Percentiles rank a stretch among this genome's conserved stretches.
These are phyloP conservation scores for Fusarium devonianum DNA, from an alignment of 2,329 filamentous ascomycete species.

Conservation along the genomic window DNA sequence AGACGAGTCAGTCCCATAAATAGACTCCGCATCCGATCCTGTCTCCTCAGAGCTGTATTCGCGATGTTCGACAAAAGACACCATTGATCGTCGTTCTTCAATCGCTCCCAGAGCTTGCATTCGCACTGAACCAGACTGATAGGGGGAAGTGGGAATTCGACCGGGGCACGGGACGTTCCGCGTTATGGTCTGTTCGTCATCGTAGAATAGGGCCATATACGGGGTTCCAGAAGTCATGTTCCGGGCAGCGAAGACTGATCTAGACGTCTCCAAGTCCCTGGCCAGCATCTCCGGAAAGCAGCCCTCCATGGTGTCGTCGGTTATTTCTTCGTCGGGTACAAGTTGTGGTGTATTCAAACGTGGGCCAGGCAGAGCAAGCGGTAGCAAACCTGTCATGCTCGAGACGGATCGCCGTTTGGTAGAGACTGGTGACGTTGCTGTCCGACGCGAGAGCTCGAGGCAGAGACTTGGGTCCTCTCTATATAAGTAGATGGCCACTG, in stretches of 20 bases:
- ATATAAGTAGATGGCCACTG: slow-evolving; percentile 38
- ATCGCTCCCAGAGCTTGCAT: slow-evolving; percentile 47
- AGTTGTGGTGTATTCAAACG: slow-evolving; percentile 35
- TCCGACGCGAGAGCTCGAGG: slow-evolving; percentile 14
- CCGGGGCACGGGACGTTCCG: slow-evolving; percentile 25
- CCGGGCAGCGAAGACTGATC: slow-evolving; percentile 56
- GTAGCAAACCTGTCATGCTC: slow-evolving; percentile 51
- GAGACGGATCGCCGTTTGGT: slow-evolving; percentile 47
- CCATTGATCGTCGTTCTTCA: slow-evolving; percentile 47
- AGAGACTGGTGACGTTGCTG: slow-evolving; percentile 27
- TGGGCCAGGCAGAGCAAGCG: slow-evolving; percentile 46
- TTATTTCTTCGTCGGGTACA: slow-evolving; percentile 35
- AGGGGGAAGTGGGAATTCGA: slow-evolving; percentile 39
- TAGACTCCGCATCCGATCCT: slow-evolving; percentile 47
- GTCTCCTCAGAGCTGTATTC: slow-evolving; percentile 30
- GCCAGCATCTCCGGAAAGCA: slow-evolving; percentile 65
- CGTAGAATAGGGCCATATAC: slow-evolving; percentile 45
- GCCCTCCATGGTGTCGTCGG: slow-evolving; percentile 45
- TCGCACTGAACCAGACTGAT: slow-evolving; percentile 42
- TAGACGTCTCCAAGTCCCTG: slow-evolving; percentile 59
- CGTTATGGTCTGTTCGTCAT: slow-evolving; percentile 33
- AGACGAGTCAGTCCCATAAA: slow-evolving; percentile 43
- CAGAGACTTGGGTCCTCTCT: slow-evolving; percentile 29
- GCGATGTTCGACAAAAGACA: slow-evolving; percentile 45
- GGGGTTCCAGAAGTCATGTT: slow-evolving; percentile 62